Evolutionary conservation across 208 protist genomes (phyloP), one percentile per base, ranked within the genome.

Genomic region (Crithidia bombi): DNA sequence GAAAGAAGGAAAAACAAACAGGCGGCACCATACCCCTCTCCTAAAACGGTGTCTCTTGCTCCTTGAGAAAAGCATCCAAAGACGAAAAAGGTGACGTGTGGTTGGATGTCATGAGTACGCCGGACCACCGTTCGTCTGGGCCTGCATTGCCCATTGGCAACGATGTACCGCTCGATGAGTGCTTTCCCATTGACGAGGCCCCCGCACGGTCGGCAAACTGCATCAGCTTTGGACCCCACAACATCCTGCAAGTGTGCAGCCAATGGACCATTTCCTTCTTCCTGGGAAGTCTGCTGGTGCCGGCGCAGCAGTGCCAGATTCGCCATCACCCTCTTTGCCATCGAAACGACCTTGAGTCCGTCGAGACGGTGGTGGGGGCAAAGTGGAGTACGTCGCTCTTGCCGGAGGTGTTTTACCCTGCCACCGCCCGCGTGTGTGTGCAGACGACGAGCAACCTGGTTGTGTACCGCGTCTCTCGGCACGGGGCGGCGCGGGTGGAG

Each of bases 191-290:
- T 2, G 75, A 78, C 35, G 83, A 84, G 5, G 58, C 63, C 9
- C 78, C 83, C 7, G 75, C 79, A 0, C 77, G 77, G 19, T 82
- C 81, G n/a, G 55, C 72, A 10, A 58, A 88, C 47, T 73, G 65
- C 38, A 33, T 92, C n/a, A 68, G 69, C 14, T 96, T 87, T 81
- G 82, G 91, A 46, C 82, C 87, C 21, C 91, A 96, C 80, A 94
- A 94, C 70, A 77, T 96, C 0, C 69, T 96, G 28, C 64, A 78
- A 47, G 81, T 96, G n/a, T 80, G 76, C 59, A 90, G 81, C 14
- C 79, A 75, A 21, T 89, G 81, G 78, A 65, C 66, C 19, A 70
- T 96, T n/a, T 73, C 69, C 15, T 66, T 96, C 28, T 86, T 84
- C 65, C 58, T 88, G 41, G 70, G 59, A 11, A 74, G 41, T 36